Percentiles rank a stretch among this genome's conserved stretches.
phyloP scores from a whole-genome alignment of 108 stramenopile genomes.

The Mediolabrus comicus region DNA sequence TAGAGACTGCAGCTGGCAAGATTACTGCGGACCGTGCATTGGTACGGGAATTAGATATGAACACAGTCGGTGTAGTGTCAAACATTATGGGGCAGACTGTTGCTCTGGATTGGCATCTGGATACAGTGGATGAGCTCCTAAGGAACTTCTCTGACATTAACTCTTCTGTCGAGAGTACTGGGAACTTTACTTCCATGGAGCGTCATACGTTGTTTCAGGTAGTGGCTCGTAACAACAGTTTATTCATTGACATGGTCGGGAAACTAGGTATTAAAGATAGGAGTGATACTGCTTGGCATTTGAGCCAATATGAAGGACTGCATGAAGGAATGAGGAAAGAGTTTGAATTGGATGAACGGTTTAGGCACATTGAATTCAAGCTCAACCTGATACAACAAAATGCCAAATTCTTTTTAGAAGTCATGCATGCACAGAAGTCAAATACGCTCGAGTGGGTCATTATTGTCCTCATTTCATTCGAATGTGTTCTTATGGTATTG shows the following conservation, averaged over 20 bases:
- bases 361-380: conserved; percentile 86
- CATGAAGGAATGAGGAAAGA: conserved; percentile 75
- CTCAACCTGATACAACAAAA: conserved; percentile 89
- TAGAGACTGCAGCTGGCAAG: conserved; percentile 49
- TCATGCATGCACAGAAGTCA: conserved; percentile 83
- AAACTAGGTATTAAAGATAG: conserved; percentile 91
- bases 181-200: conserved; percentile 61
- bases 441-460: conserved; percentile 93
- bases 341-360: conserved; percentile 65
- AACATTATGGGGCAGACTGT: conserved; percentile 92
- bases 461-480: conserved; percentile 84
- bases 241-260: conserved; percentile 89
- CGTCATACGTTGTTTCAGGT: conserved; percentile 72
- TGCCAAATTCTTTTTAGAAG: conserved; percentile 93
- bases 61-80: conserved; percentile 88
- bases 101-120: conserved; percentile 89
- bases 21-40: conserved; percentile 81
- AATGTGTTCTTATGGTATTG: conserved; percentile 84
- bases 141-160: conserved; percentile 79
- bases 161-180: conserved; percentile 69
- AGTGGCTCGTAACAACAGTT: conserved; percentile 86
- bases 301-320: conserved; percentile 82
- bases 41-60: conserved; percentile 84
- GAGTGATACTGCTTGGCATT: conserved; percentile 89
- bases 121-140: conserved; percentile 85